Base-by-base conservation (phyloP, 1,139 yeast species). In the Blastobotrys raffinosifermentans region DNA sequence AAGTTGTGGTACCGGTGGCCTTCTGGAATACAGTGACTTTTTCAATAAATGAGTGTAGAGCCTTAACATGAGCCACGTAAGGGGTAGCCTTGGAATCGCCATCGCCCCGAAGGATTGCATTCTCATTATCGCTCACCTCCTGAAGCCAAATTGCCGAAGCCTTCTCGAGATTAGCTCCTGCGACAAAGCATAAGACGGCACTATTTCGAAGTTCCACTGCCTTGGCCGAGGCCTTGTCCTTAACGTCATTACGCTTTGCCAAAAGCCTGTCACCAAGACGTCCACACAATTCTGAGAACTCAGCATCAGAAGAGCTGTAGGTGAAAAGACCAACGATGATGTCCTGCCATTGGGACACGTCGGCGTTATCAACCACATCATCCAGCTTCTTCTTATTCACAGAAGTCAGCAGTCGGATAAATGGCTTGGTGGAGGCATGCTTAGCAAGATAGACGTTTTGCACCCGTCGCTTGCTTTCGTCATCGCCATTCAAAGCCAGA, bases 31-130 rank as follows among this genome's bases (percentile, higher is more conserved):
- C 78, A 22, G 87, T 76, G 44, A 87, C 73, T 61, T 89, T 89
- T 57, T 84, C 94, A 40, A 86, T 83, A 57, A 87, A 82, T 51
- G 76, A 79, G 42, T 82, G 80, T 55, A 91, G 70, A 4, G 95
- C 82, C 50, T 77, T 82, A 49, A 82, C 78, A 56, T 89, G 87
- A 15, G 96, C 95, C 47, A 82, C 94, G 39, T 83, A 81, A 3
- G 85, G 80, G n/a, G 86, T 71, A 2, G 70, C 57, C 27, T 25
- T 25, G 22, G 73, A 64, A 17, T 62, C 64, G 13, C 56, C 42
- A 9, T 51, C 45, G 18, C 67, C 61, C 40, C 67, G 60, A 46
- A 78, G 63, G 41, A 76, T 66, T 40, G 67, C 65, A 8, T 63
- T 52, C 61, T 89, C 95, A 42, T 72, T 62, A 0, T 61, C 67